phyloP scores from a whole-genome alignment of 768 basidiomycete genomes.

The Erythrobasidium yunnanense region DNA sequence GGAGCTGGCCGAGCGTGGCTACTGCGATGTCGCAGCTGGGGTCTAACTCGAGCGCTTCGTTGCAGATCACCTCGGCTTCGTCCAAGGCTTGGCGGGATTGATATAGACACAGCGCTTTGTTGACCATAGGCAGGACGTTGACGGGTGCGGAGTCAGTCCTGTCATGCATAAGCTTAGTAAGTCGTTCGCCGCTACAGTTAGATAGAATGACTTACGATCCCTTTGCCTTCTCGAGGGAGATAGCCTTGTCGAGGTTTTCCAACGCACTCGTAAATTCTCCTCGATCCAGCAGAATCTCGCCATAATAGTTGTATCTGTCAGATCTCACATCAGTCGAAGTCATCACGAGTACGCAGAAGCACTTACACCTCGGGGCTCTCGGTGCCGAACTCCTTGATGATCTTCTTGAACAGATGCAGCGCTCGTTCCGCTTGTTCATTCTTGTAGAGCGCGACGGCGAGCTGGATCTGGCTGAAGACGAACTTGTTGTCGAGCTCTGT shows the following conservation, averaged over 20 bases:
- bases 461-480: conserved; percentile 93
- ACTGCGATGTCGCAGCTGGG: conserved; percentile 92
- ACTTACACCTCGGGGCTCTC: conserved; percentile 31
- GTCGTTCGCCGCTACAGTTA: neutral
- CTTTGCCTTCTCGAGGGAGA: conserved; percentile 75
- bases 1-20: conserved; percentile 85
- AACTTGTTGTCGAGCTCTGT: conserved; percentile 75
- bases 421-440: conserved; percentile 60
- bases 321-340: neutral
- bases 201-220: conserved; percentile 43
- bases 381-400: conserved; percentile 63
- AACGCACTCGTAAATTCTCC: conserved; percentile 58
- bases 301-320: conserved; percentile 48
- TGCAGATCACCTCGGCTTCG: conserved; percentile 70
- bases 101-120: conserved; percentile 92
- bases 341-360: neutral
- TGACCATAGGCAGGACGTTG: conserved; percentile 88
- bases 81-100: conserved; percentile 87
- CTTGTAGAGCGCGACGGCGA: conserved; percentile 96
- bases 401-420: conserved; percentile 80
- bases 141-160: neutral
- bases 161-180: neutral
- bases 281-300: conserved; percentile 88
- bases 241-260: conserved; percentile 81
- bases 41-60: conserved; percentile 77